Conservation (phyloP, 495 filamentous ascomycete species). For the Lentithecium fluviatile region DNA sequence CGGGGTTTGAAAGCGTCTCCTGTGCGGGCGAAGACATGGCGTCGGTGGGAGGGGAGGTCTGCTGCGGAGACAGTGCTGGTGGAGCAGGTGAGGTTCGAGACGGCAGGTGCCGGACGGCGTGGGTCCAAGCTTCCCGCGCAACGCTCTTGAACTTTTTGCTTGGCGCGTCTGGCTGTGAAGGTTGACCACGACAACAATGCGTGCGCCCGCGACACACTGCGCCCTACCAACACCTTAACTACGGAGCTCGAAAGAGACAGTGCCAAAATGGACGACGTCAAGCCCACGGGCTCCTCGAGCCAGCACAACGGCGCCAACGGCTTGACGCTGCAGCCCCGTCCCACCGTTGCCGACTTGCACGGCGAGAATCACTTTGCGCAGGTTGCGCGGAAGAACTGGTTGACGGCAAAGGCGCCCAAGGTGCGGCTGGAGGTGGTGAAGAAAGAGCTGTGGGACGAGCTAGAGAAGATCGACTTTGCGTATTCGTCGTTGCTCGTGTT, state of each 20-base stretch:
- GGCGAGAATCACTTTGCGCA: conserved; percentile 79
- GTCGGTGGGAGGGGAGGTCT: conserved; percentile 7
- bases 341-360: conserved; percentile 61
- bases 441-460: conserved; percentile 82
- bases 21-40: conserved; percentile 22
- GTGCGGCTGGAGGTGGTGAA: conserved; percentile 85
- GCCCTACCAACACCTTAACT: background rate
- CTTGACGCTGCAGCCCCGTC: conserved; percentile 22
- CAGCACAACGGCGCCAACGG: conserved; percentile 6
- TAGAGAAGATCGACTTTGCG: conserved; percentile 79
- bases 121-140: conserved; percentile 10
- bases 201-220: conserved; percentile 1
- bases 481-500: conserved; percentile 74
- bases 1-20: background rate
- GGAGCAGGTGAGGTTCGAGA: conserved; percentile 22
- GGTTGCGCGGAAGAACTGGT: conserved; percentile 82
- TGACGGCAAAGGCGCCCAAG: conserved; percentile 63
- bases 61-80: conserved; percentile 10
- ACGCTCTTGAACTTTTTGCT: conserved; percentile 15
- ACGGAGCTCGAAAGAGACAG: conserved; percentile 1
- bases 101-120: conserved; percentile 18
- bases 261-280: conserved; percentile 22
- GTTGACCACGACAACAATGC: conserved; percentile 14
- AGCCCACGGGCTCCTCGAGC: background rate
- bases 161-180: conserved; percentile 7